Evolutionary conservation across 148 eudicot genomes (phyloP).

Genomic region (Rhododendron kiyosumense): DNA sequence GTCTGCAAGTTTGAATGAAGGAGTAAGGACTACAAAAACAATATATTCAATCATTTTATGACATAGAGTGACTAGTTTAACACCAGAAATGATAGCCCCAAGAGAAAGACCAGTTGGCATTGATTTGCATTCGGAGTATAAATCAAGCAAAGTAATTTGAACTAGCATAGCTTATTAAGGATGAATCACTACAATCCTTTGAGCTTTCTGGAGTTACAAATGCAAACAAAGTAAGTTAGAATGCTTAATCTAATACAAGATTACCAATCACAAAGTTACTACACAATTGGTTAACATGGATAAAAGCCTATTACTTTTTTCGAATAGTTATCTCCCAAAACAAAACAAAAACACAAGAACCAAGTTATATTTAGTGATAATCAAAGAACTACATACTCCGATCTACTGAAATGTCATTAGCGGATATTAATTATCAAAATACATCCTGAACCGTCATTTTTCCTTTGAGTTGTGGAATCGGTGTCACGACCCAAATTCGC

Average conservation of each 20-base stretch:
- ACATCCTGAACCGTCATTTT: no score
- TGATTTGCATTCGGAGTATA: conserved; percentile 34
- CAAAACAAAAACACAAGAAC: no score
- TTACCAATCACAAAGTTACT: background rate
- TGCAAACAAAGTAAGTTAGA: no score
- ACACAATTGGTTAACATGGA: background rate
- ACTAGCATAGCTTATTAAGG: conserved; percentile 5
- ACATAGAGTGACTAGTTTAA: no score
- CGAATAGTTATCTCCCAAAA: background rate
- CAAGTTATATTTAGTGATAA: no score
- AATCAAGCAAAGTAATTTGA: conserved; percentile 20
- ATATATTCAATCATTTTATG: no score
- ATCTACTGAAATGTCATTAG: no score
- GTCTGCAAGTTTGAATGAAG: background rate
- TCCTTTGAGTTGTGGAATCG: no score
- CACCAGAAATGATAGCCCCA: no score
- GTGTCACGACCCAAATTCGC: background rate
- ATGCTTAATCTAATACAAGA: background rate
- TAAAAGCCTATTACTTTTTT: background rate
- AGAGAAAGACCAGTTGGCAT: conserved; percentile 4
- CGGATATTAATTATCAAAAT: no score
- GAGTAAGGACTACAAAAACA: no score
- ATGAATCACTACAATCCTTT: background rate
- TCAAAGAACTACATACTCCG: no score
- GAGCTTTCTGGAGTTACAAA: background rate